These are phyloP conservation scores for Candida sp. DNA, from an alignment of 1,139 yeast species.

Conservation along the genomic window DNA sequence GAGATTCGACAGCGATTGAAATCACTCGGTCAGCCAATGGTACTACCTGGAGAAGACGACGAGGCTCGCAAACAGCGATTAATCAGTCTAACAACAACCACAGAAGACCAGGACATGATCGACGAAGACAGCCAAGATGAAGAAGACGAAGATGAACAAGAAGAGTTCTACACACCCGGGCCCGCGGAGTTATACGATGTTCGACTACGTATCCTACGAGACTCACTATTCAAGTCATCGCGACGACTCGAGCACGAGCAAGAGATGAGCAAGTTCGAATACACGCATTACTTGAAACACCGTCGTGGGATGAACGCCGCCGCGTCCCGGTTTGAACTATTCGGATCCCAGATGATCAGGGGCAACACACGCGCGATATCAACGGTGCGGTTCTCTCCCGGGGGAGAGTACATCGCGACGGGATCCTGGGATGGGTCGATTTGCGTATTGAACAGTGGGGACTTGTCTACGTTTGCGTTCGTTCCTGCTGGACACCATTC, in stretches of 20 bases:
- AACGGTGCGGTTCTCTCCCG: slow-evolving; percentile 50
- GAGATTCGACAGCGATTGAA: slow-evolving; percentile 57
- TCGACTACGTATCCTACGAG: slow-evolving; percentile 54
- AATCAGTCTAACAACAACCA: slow-evolving; percentile 17
- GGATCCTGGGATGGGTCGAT: slow-evolving; percentile 91
- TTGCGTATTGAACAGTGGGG: slow-evolving; percentile 32
- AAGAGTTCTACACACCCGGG: slow-evolving; percentile 89
- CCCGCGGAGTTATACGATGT: slow-evolving; percentile 55
- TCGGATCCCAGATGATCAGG: slow-evolving; percentile 72
- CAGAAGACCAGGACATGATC: slow-evolving; percentile 20
- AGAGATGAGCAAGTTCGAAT: slow-evolving; percentile 5
- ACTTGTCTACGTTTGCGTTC: slow-evolving; percentile 28
- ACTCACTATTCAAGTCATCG: slow-evolving; percentile 52
- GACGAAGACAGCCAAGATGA: slow-evolving; percentile 25
- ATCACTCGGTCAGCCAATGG: slow-evolving; percentile 61
- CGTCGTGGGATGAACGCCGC: slow-evolving; percentile 49
- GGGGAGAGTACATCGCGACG: slow-evolving; percentile 47
- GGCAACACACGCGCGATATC: slow-evolving; percentile 71
- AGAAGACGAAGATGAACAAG: slow-evolving; percentile 49
- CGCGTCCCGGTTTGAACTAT: slow-evolving; percentile 45
- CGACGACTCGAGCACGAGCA: slow-evolving; percentile 38
- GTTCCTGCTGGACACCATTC: slow-evolving; percentile 29
- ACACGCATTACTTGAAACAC: slow-evolving; percentile 28
- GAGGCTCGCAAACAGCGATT: slow-evolving; percentile 66
- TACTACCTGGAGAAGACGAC: slow-evolving; percentile 62